phyloP scores from a whole-genome alignment of 495 filamentous ascomycete species.

The Lasiosphaeris hirsuta region DNA sequence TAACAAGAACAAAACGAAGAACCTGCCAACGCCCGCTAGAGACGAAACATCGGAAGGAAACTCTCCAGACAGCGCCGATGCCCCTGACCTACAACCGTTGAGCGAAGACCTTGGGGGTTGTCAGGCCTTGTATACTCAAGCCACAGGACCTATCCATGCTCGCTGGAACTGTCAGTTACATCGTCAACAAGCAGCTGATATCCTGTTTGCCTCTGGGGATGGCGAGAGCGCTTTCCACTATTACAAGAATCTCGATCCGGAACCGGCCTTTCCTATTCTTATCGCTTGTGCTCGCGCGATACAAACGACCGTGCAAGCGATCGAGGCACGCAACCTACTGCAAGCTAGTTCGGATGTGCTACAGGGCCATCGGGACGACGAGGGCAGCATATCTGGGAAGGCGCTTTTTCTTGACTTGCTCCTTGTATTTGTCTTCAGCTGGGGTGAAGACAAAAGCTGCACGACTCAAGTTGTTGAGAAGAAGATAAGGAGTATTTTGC shows the following conservation, averaged over 20 bases:
- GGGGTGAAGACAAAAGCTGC: not conserved
- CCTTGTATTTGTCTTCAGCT: conserved; percentile 7
- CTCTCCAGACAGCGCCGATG: too few relatives aligned
- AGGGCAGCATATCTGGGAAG: not conserved
- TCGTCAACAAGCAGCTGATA: conserved; percentile 3
- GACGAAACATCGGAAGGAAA: too few relatives aligned
- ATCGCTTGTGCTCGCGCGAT: conserved; percentile 7
- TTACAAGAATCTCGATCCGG: not conserved
- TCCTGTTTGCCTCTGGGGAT: conserved; percentile 16
- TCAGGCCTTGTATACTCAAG: too few relatives aligned
- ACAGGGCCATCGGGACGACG: not conserved
- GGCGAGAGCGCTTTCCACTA: conserved; percentile 7
- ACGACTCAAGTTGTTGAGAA: conserved; percentile 7
- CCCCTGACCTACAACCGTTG: too few relatives aligned
- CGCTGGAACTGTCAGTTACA: not conserved
- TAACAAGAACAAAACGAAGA: conserved; percentile 1
- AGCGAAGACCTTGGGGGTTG: too few relatives aligned
- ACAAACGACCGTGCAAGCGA: conserved; percentile 9
- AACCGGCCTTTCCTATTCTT: not conserved
- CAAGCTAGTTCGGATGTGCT: not conserved
- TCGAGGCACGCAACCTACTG: conserved; percentile 3
- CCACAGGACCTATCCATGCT: too few relatives aligned
- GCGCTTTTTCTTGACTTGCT: not conserved
- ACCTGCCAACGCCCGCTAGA: too few relatives aligned
- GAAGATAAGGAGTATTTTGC: not conserved